Base-by-base conservation (phyloP, 2,329 filamentous ascomycete genomes). In the Aspergillus bombycis region DNA sequence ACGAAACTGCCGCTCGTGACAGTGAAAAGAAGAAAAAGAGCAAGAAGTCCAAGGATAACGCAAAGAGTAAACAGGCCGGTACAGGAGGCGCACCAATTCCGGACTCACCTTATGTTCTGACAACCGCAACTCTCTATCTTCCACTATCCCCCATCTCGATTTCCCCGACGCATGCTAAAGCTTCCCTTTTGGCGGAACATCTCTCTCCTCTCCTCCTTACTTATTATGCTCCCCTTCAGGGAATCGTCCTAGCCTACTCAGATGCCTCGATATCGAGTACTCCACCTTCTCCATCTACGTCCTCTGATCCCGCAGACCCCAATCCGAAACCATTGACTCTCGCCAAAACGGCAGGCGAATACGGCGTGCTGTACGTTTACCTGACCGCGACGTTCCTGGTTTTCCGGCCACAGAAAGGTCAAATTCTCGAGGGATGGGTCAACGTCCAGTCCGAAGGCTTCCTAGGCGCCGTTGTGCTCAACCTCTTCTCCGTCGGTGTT, bases 401-500 rank as follows among this genome's bases (percentile, higher is more conserved):
- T 21, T 96, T 97, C 75, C 86, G 90, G 36, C 94, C 95, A 0
- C 83, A 85, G 59, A 86, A 87, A 53, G 91, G 92, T 41, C 87
- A 89, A 10, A 88, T 86, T 78, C 85, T 98, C 74, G 89, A 94
- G 68, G 95, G 93, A 12, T 89, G 85, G 69, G 86, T 97, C 61
- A 95, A 94, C 72, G 83, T 97, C 34, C 92, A 96, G 75, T 94
- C 91, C 55, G 92, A 95, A 70, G 93, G 92, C 8, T 93, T 97
- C 74, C 85, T 99, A 8, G 94, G 94, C 23, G 86, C 97, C 3
- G 88, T 96, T 12, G 95, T 93, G 76, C 94, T 93, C 80, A 94
- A 94, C 77, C 88, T 93, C 68, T 98, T 98, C 84, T 96, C 95
- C 70, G 92, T 94, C 1, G 92, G 90, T 50, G 91, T 99, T 64